phyloP scores from a whole-genome alignment of 169 alveolate species.

The Cryptosporidium baileyi region DNA sequence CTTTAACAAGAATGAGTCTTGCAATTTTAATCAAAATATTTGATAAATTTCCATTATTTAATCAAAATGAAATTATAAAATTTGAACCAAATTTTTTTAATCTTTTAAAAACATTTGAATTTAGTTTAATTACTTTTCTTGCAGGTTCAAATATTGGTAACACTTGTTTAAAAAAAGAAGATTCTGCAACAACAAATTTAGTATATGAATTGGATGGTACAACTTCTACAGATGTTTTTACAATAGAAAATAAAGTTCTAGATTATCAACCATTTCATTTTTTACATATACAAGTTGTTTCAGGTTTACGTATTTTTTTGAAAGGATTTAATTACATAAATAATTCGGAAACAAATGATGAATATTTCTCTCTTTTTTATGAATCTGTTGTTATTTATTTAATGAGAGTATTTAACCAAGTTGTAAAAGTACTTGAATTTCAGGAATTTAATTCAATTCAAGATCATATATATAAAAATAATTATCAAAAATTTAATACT shows the following conservation, averaged over 20 bases:
- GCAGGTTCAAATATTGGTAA: not conserved
- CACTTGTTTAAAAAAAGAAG: not conserved
- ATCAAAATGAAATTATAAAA: not conserved
- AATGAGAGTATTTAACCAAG: slow-evolving; percentile 12
- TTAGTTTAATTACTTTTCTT: not conserved
- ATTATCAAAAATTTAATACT: not conserved
- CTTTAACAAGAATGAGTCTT: slow-evolving; percentile 10
- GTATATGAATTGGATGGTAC: slow-evolving; percentile 39
- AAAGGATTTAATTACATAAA: not conserved
- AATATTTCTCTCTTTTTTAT: not conserved
- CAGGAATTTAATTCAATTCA: not conserved
- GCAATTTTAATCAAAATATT: not conserved
- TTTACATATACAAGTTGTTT: slow-evolving; percentile 26
- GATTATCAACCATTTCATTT: slow-evolving; percentile 7
- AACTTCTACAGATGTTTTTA: slow-evolving; percentile 14
- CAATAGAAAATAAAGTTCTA: not conserved
- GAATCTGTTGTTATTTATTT: slow-evolving; percentile 1
- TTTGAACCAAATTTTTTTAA: not conserved
- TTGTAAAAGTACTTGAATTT: slow-evolving; percentile 13
- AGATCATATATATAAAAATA: not conserved
- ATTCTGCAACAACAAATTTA: not conserved
- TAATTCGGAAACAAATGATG: not conserved
- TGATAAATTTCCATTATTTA: not conserved
- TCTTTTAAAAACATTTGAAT: not conserved
- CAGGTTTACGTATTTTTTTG: slow-evolving; percentile 2